Base-by-base conservation (phyloP, 768 basidiomycete species). In the Russula emetica region DNA sequence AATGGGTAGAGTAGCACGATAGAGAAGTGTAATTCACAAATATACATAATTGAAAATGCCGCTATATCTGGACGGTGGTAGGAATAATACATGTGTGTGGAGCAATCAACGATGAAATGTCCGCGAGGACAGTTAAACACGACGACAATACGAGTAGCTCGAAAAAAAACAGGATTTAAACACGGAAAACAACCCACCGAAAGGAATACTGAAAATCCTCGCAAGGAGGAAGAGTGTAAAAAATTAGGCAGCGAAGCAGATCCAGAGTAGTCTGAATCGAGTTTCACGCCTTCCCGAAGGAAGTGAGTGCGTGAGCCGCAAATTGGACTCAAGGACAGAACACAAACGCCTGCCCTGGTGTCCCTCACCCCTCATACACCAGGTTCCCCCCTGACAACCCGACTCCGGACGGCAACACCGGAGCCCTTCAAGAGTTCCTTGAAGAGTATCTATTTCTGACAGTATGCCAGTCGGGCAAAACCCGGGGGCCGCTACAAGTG, bases 241-340 rank as follows among this genome's bases (percentile, higher is more conserved):
- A 77, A 76, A 73, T 70, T 72, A 44, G 50, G 59, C 47, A 45
- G 67, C 70, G 74, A 76, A 73, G 79, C 82, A 84, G 83, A 78
- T 77, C 75, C 76, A 84, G 83, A 85, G 80, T 83, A 85, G 83
- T 85, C 83, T 83, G 83, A 85, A 83, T 85, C 81, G 81, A 85
- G 83, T 82, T 81, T 72, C 77, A 73, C 72, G 62, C 55, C n/a
- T 38, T 49, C 50, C 51, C 42, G 26, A 58, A 55, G 64, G 68
- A 66, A 62, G 59, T 50, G 36, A 69, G 45, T 38, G 45, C 72
- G 74, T 78, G 81, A 77, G 81, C 83, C 79, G 81, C 84, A 81
- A 85, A 85, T 82, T 84, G 81, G 78, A 83, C 85, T 85, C 67
- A 85, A 86, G 82, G 78, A 78, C 78, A 71, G 55, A 70, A 67